Evolutionary conservation across 352 stramenopile species (phyloP).

Genomic region (Globisporangium spinosum): DNA sequence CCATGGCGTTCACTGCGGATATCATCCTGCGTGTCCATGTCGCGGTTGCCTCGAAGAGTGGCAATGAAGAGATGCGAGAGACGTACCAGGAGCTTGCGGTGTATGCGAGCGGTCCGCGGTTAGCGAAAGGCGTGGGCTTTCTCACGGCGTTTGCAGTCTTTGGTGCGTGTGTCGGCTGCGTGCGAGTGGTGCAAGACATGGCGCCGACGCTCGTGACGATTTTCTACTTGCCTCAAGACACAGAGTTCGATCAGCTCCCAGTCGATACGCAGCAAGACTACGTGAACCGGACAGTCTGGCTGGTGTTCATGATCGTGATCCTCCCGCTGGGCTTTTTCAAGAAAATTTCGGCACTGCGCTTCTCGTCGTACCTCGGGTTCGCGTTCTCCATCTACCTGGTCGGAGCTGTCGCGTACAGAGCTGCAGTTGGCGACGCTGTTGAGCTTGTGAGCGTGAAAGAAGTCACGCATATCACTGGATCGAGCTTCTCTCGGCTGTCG

Average conservation of each 20-base stretch:
- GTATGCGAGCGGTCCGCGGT: conserved; percentile 42
- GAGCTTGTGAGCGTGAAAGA: background rate
- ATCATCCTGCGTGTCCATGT: conserved; percentile 62
- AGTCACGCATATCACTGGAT: background rate
- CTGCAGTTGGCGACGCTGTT: conserved; percentile 19
- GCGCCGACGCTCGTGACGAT: conserved; percentile 50
- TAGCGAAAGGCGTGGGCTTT: conserved; percentile 50
- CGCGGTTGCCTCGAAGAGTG: conserved; percentile 29
- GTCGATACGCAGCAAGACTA: conserved; percentile 29
- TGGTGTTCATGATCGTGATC: conserved; percentile 57
- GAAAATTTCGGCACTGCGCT: conserved; percentile 70
- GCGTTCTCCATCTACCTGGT: conserved; percentile 70
- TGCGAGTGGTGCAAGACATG: conserved; percentile 73
- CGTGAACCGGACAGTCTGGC: conserved; percentile 43
- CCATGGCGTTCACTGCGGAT: conserved; percentile 74
- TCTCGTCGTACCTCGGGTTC: conserved; percentile 74
- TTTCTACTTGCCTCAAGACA: conserved; percentile 23
- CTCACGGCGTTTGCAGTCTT: conserved; percentile 73
- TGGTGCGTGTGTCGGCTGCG: conserved; percentile 68
- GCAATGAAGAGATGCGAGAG: conserved; percentile 36
- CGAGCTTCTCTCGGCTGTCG: conserved; percentile 41
- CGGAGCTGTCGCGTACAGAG: conserved; percentile 53
- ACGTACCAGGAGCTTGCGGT: conserved; percentile 69
- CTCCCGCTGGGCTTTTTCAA: conserved; percentile 63
- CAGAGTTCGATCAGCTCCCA: conserved; percentile 24